Evolutionary conservation across 163 green algal species (phyloP), one percentile per base, ranked within the genome.

Genomic region (Chloromonas sp.): DNA sequence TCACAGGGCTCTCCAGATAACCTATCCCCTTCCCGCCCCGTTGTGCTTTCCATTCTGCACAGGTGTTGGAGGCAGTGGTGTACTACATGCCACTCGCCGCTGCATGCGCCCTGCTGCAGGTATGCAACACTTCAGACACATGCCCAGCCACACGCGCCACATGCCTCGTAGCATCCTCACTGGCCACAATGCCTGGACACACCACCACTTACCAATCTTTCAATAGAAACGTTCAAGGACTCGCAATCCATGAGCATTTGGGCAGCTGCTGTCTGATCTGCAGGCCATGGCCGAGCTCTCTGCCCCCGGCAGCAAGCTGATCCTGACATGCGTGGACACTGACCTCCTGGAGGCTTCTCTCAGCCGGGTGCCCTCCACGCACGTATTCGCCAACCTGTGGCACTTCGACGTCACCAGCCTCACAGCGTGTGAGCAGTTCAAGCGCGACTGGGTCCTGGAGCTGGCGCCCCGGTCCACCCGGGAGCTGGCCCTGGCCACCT

Each of bases 61-160:
- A 2, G 79, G 80, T 5, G 92, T 78, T 88, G 2, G 91, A 96
- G 87, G 91, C 89, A 0, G 81, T 96, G 74, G 78, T 95, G 59
- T 95, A 95, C 88, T 95, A 95, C 84, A 87, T 95, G 70, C 77
- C 84, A 0, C 70, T 86, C 1, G 13, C 70, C 0, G 71, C 83
- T 78, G 89, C 83, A 1, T 61, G 71, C 2, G 58, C 74, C 3
- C 74, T 88, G 78, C 79, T 92, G 70, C 58, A 5, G 79, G 71
- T 81, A 11, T 36, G 36, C 36, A 36, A 36, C 36, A 36, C 36
- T 36, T 36, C 36, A 36, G 36, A 36, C 36, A 36, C 36, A 36
- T 36, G 36, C 36, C 36, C 36, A 36, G 36, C 36, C 36, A 36
- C 36, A 36, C 36, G 36, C 36, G 36, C 36, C 36, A 36, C 36